These are phyloP conservation scores for Pyrenophora tritici-repentis DNA, from an alignment of 2,329 filamentous ascomycete species.

Conservation along the genomic window DNA sequence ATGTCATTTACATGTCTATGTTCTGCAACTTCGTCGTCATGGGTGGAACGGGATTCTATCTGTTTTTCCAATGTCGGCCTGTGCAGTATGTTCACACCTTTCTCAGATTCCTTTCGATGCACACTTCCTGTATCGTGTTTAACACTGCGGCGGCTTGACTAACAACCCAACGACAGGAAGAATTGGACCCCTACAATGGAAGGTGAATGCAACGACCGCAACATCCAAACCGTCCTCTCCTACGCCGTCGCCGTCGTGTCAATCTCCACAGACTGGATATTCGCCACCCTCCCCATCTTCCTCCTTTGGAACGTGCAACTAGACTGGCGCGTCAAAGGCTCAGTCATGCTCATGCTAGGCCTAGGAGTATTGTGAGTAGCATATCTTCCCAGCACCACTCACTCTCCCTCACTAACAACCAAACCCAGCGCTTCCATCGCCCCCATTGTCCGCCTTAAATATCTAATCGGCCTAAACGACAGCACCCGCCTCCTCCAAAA, in stretches of 20 bases:
- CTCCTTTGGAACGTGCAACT: constrained; percentile 10
- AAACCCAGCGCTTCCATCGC: constrained; percentile 9
- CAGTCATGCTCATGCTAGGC: constrained; percentile 9
- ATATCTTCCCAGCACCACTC: not conserved
- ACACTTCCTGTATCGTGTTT: not conserved
- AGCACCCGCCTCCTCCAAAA: constrained; percentile 1
- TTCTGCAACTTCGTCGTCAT: constrained; percentile 4
- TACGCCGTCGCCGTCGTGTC: constrained; percentile 11
- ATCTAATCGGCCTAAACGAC: constrained; percentile 10
- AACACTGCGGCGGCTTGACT: not conserved
- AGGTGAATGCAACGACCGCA: constrained; percentile 4
- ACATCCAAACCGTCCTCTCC: constrained; percentile 6
- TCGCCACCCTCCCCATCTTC: constrained; percentile 10
- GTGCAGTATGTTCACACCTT: not conserved
- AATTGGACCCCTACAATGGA: constrained; percentile 3
- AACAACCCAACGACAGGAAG: not conserved
- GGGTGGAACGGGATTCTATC: constrained; percentile 9
- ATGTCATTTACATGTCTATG: constrained; percentile 9
- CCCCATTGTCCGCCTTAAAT: constrained; percentile 11
- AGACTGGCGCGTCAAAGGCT: constrained; percentile 12
- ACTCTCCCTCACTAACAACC: too few relatives aligned
- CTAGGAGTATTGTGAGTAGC: constrained; percentile 7
- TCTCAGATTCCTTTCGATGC: too few relatives aligned
- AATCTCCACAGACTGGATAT: constrained; percentile 11
- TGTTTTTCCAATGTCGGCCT: constrained; percentile 10